Evolutionary conservation across 495 filamentous ascomycete species (phyloP), one percentile per base, ranked within the genome.

Genomic region (Daldinia caldariorum): DNA sequence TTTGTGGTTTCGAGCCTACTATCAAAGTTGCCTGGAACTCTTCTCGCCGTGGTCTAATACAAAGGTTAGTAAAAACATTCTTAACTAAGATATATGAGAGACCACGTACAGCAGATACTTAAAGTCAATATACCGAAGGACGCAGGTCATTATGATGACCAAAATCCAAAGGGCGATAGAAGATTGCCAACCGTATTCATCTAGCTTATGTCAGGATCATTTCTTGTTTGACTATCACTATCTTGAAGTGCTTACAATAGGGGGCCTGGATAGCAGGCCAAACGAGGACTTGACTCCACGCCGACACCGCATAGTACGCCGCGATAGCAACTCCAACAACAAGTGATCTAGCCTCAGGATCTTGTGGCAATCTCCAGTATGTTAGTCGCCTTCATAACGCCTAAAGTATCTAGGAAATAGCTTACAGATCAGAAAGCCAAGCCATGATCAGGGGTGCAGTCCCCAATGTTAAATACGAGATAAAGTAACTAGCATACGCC

Each of bases 201-300:
- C 79, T 81, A 34, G 1, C 18, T 26, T 29, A 34, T 1, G 49
- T 63, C 9, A 73, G 63, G 9, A 63, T 58, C 20, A 37, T 13
- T 50, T 20, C 4, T 4, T 32, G 41, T 5, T 12, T 7, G 1
- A 7, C 14, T 45, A 47, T 18, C 26, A 26, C 4, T 18, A 18
- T 13, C 13, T 12, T 4, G 12, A 26, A 8, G 16, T 18, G 71
- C 76, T 12, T 66, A 80, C 79, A 81, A 32, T 78, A 78, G 20
- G 79, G 79, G 6, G 79, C 79, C 57, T 81, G 73, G 7, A 75
- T 71, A 13, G 79, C 79, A 1, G 79, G 79, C 79, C 79, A 81
- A n/a, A 80, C 73, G 4, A 81, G 75, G 1, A 81, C 79, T 54
- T 81, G 79, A 6, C 76, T 79, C 79, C 79, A 81, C 0, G 79